A percentile compares a stretch with the other conserved stretches of the same genome.
Evolutionary conservation across 75 land plant genomes (phyloP).

Genomic region (Isoetes taiwanensis): DNA sequence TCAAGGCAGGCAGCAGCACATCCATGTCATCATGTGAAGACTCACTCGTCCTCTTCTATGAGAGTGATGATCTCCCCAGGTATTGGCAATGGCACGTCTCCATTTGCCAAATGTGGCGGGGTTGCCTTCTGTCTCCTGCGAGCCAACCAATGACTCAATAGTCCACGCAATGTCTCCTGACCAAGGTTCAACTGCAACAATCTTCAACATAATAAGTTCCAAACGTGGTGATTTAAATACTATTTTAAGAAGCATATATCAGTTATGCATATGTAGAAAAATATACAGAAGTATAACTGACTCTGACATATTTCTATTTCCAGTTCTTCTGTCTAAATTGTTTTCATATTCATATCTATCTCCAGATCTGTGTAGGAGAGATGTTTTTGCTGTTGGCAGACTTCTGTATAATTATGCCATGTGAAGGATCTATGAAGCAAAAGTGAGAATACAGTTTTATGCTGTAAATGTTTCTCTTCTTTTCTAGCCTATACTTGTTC

Average conservation of each 20-base stretch:
- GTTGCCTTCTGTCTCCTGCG: slow-evolving; percentile 43
- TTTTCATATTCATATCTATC: not conserved
- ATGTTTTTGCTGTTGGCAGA: not conserved
- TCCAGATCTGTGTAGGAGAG: not conserved
- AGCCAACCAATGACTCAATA: slow-evolving; percentile 64
- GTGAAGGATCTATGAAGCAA: not conserved
- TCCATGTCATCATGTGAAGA: slow-evolving; percentile 34
- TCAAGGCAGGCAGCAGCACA: slow-evolving; percentile 58
- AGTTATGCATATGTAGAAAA: not conserved
- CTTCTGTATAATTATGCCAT: not conserved
- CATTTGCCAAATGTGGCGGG: slow-evolving; percentile 42
- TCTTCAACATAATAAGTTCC: no score
- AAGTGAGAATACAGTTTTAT: not conserved
- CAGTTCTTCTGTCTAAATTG: not conserved
- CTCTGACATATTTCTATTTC: not conserved
- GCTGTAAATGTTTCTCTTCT: not conserved
- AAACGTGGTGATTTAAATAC: not conserved
- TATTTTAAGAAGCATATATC: not conserved
- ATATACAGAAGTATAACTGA: not conserved
- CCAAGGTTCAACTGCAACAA: slow-evolving; percentile 90
- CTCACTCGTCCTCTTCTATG: slow-evolving; percentile 28
- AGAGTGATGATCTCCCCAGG: slow-evolving; percentile 28
- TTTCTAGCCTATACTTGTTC: not conserved
- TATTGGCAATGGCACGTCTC: slow-evolving; percentile 41
- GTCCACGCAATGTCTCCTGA: slow-evolving; percentile 84